Percentiles rank a stretch among this genome's conserved stretches.
phyloP scores from a whole-genome alignment of 192 early-diverging fungal genomes.

The Coemansia sp. region DNA sequence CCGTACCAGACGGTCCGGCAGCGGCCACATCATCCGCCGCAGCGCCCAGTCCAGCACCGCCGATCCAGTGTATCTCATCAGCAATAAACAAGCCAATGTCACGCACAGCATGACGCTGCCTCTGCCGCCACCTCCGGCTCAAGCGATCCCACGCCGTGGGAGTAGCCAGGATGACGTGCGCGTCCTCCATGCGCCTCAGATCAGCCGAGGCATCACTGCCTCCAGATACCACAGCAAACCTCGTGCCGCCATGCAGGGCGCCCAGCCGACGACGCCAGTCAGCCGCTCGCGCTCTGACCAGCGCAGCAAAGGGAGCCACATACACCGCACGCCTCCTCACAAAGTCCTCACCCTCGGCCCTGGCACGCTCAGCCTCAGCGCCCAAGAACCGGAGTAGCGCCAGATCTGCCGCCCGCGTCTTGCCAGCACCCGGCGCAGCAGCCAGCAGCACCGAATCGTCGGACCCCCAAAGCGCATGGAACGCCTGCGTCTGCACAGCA shows the following conservation, averaged over 20 bases:
- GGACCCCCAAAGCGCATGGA: constrained; percentile 84
- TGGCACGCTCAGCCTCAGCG: constrained; percentile 34
- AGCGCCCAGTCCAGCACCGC: constrained; percentile 67
- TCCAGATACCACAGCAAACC: constrained; percentile 77
- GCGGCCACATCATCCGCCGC: constrained; percentile 77
- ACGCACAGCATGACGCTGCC: constrained; percentile 91
- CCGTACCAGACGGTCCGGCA: constrained; percentile 80
- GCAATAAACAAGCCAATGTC: constrained; percentile 86
- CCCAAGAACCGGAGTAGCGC: constrained; percentile 88
- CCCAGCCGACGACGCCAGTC: constrained; percentile 88
- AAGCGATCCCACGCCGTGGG: constrained; percentile 94
- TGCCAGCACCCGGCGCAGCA: constrained; percentile 92
- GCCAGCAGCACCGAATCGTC: constrained; percentile 93
- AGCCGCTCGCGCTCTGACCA: constrained; percentile 71
- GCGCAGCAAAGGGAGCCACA: constrained; percentile 86
- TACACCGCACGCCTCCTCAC: constrained; percentile 77
- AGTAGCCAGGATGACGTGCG: constrained; percentile 91
- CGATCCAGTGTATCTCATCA: constrained; percentile 95
- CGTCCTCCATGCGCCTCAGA: constrained; percentile 83
- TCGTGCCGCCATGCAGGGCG: constrained; percentile 84
- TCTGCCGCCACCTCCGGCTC: constrained; percentile 94
- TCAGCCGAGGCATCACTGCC: constrained; percentile 86
- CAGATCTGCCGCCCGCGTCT: constrained; percentile 95
- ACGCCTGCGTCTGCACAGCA: constrained; percentile 95
- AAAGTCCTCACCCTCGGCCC: constrained; percentile 29